Evolutionary conservation across 2,329 filamentous ascomycete genomes (phyloP).

Genomic region (Aspergillus piperis): DNA sequence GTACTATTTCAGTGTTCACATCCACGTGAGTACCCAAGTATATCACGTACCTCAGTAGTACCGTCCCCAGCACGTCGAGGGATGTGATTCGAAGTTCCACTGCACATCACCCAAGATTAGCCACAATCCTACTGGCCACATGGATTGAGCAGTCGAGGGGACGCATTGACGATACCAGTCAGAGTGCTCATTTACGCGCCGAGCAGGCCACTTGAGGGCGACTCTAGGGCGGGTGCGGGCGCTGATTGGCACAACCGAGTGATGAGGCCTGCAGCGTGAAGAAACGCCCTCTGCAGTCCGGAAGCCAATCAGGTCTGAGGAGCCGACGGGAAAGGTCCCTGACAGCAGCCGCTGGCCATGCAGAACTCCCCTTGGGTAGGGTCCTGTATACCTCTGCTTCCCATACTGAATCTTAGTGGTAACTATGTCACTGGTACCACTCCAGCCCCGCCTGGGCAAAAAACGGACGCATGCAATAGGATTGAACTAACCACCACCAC

Average conservation of each 20-base stretch:
- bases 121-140: slow-evolving; percentile 4
- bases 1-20: background rate
- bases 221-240: background rate
- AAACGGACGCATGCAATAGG: background rate
- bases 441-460: background rate
- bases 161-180: background rate
- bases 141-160: slow-evolving; percentile 5
- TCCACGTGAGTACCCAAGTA: background rate
- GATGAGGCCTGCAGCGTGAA: slow-evolving; percentile 30
- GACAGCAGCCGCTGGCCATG: slow-evolving; percentile 10
- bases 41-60: background rate
- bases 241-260: slow-evolving; percentile 23
- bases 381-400: too few relatives aligned
- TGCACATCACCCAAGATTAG: slow-evolving; percentile 3
- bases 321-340: slow-evolving; percentile 9
- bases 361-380: background rate
- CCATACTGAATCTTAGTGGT: too few relatives aligned
- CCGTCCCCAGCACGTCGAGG: background rate
- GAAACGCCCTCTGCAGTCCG: slow-evolving; percentile 22
- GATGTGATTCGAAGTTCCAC: slow-evolving; percentile 1
- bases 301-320: slow-evolving; percentile 17
- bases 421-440: too few relatives aligned
- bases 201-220: slow-evolving; percentile 20
- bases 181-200: slow-evolving; percentile 21
- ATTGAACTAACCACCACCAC: background rate